Evolutionary conservation across 768 basidiomycete genomes (phyloP), one percentile per base, ranked within the genome.

Genomic region (Lactarius evosmus): DNA sequence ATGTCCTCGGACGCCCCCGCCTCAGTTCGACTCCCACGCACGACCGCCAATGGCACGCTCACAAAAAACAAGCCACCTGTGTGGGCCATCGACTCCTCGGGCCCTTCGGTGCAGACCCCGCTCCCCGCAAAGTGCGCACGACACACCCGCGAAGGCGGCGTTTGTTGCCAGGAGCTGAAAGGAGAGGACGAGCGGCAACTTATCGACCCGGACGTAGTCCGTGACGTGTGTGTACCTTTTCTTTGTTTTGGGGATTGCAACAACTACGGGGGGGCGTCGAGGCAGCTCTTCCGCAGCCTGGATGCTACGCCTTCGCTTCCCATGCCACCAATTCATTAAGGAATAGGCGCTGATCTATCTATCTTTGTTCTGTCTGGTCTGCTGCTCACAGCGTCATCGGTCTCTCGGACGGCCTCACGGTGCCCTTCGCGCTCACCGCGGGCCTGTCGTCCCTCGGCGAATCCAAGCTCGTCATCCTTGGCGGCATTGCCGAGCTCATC

Each of bases 401-500:
- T n/a, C 85, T 94, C 9, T 91, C 89, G 0, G 93, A 95, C 70
- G 93, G 93, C 7, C 77, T 95, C 56, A 95, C 94, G 0, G 93
- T 96, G 1, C 94, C 94, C 0, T 96, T 96, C 72, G 94, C 94
- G 9, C 78, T 96, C 41, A 85, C 94, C 2, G 94, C 94, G 5
- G 94, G 94, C 60, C 82, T 95, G 29, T 91, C 91, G 12, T 89
- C 94, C 12, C 82, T 97, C 41, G 95, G 95, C 53, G 86, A 91
- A 63, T 94, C 93, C 7, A 85, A 82, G 60, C 82, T 98, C n/a
- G 97, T 99, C 66, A 89, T 96, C 55, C 83, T 96, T 32, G 96
- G 94, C 59, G 97, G 97, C 17, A 78, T 97, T 38, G 96, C 97
- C 1, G 97, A 99, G 74, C 87, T 99, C 68, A 93, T 96, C 62